Evolutionary conservation across 1,284 basidiomycete genomes (phyloP), one percentile per base, ranked within the genome.

Genomic region (Binderoboletus segoi): DNA sequence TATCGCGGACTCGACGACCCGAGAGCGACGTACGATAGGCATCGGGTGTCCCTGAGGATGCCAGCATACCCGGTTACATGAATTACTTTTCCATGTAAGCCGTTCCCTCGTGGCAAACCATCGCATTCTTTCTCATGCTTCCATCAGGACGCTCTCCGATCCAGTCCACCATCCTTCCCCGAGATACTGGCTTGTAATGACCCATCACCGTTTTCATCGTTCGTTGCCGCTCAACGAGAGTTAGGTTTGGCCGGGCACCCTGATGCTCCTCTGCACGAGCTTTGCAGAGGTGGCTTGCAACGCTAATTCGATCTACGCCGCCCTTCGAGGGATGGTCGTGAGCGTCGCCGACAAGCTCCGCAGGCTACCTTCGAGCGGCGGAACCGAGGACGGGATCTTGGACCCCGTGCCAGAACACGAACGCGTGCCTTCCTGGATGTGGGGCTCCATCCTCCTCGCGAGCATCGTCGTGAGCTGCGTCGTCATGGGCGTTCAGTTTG

Each of bases 241-340:
- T 8, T 20, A 61, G 61, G 73, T 88, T 41, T 89, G 86, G 85
- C 84, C 84, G 30, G 86, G 85, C 67, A 82, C 88, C 51, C 66
- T 80, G 42, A 78, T 82, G 67, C 78, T 80, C 75, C 73, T 80
- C 62, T 57, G 80, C 49, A 81, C 79, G 67, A 81, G 79, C 49
- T 79, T 80, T 61, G 71, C 77, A 18, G 79, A 80, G 52, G 75
- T 80, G 30, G 51, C 72, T 23, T 62, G 78, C 56, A 77, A 67
- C 59, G 61, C 74, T 47, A 57, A 46, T 15, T 56, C 54, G 3
- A 26, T 65, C 8, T 62, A 56, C 21, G 23, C 41, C 8, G 58
- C 61, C 8, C 15, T 45, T 10, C 38, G 61, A 2, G 26, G 24
- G 24, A 42, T 51, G 41, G 24, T 38, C 13, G 8, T 16, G 10